Percentiles rank a stretch among this genome's conserved stretches.
Conservation (phyloP, 169 alveolate species). For the Eimeria necatrix region DNA sequence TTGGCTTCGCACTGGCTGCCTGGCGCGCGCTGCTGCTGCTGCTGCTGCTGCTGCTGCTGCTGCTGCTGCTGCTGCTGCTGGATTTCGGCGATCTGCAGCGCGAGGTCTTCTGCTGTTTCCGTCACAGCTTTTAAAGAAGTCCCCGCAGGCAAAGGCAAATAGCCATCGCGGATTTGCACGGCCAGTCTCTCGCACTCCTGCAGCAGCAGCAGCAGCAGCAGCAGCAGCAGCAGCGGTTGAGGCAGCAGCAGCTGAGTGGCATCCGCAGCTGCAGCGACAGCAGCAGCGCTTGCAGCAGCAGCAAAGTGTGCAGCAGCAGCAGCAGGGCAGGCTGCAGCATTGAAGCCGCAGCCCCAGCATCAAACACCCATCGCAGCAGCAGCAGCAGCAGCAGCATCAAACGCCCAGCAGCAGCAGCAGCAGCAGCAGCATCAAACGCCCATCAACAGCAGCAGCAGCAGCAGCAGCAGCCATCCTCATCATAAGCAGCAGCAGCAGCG, state of each 20-base stretch:
- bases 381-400: background rate
- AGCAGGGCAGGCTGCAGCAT: background rate
- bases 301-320: background rate
- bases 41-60: slow-evolving; percentile 9
- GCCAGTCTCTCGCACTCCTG: slow-evolving; percentile 28
- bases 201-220: background rate
- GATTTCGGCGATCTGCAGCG: slow-evolving; percentile 4
- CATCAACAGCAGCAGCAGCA: background rate
- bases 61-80: slow-evolving; percentile 46
- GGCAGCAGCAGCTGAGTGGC: no score
- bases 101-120: slow-evolving; percentile 31
- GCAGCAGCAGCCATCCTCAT: no score
- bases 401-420: no score
- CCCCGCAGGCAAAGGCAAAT: slow-evolving; percentile 13
- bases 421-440: background rate
- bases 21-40: slow-evolving; percentile 1
- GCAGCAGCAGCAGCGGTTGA: slow-evolving; percentile 35
- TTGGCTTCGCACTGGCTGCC: slow-evolving; percentile 30
- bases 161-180: background rate
- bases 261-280: slow-evolving; percentile 15
- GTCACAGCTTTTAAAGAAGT: background rate
- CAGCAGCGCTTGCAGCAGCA: background rate
- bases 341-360: background rate
- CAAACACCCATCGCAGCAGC: background rate
- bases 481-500: no score